Evolutionary conservation across 768 basidiomycete species (phyloP).

Genomic region (Termitomyces sp.): DNA sequence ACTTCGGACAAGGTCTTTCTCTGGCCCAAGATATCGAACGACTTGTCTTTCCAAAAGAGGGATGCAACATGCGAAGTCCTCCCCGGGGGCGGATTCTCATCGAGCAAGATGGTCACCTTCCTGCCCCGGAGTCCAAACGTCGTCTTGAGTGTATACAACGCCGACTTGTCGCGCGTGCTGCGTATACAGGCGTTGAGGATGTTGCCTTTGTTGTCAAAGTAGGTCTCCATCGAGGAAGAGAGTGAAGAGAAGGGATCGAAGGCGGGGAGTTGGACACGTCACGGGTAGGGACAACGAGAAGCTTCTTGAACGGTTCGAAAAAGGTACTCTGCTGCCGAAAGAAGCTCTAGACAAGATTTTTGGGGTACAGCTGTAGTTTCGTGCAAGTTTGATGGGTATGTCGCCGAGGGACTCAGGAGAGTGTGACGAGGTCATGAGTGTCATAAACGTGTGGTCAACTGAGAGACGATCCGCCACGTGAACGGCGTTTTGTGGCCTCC

Average conservation of each 20-base stretch:
- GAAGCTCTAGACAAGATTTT: not conserved
- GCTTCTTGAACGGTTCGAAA: slow-evolving; percentile 1
- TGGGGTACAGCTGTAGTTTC: not conserved
- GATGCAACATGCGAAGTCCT: slow-evolving; percentile 33
- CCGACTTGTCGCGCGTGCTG: slow-evolving; percentile 36
- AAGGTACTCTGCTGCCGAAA: not conserved
- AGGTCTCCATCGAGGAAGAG: slow-evolving; percentile 37
- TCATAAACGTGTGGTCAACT: not conserved
- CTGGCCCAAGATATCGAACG: slow-evolving; percentile 38
- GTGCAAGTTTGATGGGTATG: not conserved
- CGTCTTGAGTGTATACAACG: slow-evolving; percentile 39
- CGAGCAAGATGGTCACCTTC: slow-evolving; percentile 38
- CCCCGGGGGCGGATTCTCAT: slow-evolving; percentile 38
- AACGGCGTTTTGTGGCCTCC: not conserved
- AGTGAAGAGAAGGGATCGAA: not conserved
- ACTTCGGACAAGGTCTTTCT: slow-evolving; percentile 34
- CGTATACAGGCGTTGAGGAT: slow-evolving; percentile 39
- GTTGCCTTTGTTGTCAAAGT: slow-evolving; percentile 46
- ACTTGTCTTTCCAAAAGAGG: slow-evolving; percentile 47
- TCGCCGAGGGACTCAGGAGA: not conserved
- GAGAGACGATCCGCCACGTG: not conserved
- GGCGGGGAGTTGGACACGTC: not conserved
- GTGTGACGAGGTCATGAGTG: slow-evolving; percentile 4
- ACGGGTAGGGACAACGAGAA: not conserved
- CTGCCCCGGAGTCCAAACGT: slow-evolving; percentile 37